A percentile compares a stretch with the other conserved stretches of the same genome.
These are phyloP conservation scores for Komagataella pastoris DNA, from an alignment of 805 yeast genomes.

Conservation along the genomic window DNA sequence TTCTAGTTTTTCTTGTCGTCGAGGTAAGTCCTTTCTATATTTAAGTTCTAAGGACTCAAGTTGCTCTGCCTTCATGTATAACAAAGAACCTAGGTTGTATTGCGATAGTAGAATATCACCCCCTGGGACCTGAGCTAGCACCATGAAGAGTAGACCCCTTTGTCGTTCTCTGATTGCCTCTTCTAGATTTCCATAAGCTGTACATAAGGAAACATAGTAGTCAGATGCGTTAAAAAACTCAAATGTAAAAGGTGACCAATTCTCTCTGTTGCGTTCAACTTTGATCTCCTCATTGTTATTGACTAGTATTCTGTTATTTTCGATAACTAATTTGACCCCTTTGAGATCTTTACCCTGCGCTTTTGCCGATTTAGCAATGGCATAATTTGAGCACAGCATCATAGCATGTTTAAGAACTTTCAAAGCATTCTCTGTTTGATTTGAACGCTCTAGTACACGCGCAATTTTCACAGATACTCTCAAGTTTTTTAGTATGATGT, in stretches of 20 bases:
- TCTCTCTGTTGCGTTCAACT: conserved; percentile 14
- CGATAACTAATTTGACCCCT: neutral
- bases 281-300: conserved; percentile 1
- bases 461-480: conserved; percentile 44
- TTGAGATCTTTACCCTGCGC: neutral
- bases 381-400: neutral
- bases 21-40: conserved; percentile 14
- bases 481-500: conserved; percentile 55
- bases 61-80: conserved; percentile 55
- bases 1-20: conserved; percentile 8
- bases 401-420: neutral
- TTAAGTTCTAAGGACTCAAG: conserved; percentile 34
- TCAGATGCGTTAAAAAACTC: conserved; percentile 75
- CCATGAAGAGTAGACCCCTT: conserved; percentile 59
- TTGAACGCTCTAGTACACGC: conserved; percentile 24
- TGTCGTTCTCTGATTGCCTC: conserved; percentile 48
- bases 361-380: neutral
- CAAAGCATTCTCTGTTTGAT: conserved; percentile 21
- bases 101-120: conserved; percentile 52
- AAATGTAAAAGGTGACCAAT: conserved; percentile 64
- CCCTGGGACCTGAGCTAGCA: conserved; percentile 54
- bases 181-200: conserved; percentile 49
- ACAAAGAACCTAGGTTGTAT: conserved; percentile 57
- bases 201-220: conserved; percentile 54
- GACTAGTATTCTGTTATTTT: neutral